These are phyloP conservation scores for Casuarina cunninghamiana DNA, from an alignment of 306 rosid species.

Conservation along the genomic window DNA sequence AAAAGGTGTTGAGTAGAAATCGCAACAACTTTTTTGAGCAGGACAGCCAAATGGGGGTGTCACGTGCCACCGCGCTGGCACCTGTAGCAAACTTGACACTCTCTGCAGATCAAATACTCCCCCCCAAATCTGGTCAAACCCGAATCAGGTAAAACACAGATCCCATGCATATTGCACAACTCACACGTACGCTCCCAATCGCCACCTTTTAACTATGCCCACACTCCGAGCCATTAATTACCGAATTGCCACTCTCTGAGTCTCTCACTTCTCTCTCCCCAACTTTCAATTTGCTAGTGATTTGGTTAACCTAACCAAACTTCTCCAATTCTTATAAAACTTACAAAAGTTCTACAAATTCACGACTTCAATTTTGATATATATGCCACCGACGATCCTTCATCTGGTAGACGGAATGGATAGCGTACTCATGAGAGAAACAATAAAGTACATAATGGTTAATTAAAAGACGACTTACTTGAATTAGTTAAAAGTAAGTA, in stretches of 20 bases:
- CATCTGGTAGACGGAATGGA: too few relatives aligned
- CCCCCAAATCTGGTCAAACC: slow-evolving; percentile 29
- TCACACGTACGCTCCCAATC: slow-evolving; percentile 19
- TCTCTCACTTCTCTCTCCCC: neutral
- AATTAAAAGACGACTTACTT: too few relatives aligned
- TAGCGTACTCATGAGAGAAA: too few relatives aligned
- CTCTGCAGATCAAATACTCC: slow-evolving; percentile 6
- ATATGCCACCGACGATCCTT: too few relatives aligned
- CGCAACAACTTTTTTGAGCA: neutral
- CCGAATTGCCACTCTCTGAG: neutral
- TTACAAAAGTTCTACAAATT: too few relatives aligned
- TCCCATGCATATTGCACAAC: slow-evolving; percentile 33
- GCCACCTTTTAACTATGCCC: neutral
- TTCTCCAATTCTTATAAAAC: too few relatives aligned
- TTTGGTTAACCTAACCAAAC: too few relatives aligned
- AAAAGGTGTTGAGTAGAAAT: neutral
- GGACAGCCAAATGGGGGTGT: slow-evolving; percentile 5
- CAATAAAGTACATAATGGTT: too few relatives aligned
- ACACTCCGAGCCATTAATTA: neutral
- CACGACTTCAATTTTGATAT: too few relatives aligned
- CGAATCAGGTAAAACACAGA: too few relatives aligned
- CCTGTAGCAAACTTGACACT: slow-evolving; percentile 3
- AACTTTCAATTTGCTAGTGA: too few relatives aligned
- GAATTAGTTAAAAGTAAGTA: too few relatives aligned
- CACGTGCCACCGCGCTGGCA: slow-evolving; percentile 42